Evolutionary conservation across 805 yeast species (phyloP), one percentile per base, ranked within the genome.

Genomic region (Saturnispora sanitii): DNA sequence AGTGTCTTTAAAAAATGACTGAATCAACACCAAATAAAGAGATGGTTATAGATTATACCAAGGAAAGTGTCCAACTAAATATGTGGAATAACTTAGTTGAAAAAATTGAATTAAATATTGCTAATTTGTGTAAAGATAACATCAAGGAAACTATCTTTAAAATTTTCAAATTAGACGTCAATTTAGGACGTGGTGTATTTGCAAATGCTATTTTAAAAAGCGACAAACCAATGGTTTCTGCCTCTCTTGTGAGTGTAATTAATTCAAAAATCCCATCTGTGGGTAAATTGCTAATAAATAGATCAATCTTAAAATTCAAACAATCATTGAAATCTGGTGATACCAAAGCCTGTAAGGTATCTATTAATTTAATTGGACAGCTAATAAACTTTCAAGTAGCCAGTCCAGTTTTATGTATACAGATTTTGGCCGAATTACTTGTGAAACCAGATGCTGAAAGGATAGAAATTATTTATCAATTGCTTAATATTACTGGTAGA

Each of bases 221-320:
- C 0, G 82, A 76, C 50, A 51, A 65, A 0, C 58, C 73, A 0
- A 67, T 70, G 1, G 78, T 71, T 49, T 75, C 87, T 0, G 62
- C 82, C 1, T 6, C 30, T 6, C 50, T 86, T 27, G 67, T 73
- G 0, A 67, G 79, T 2, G 67, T 79, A 1, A 38, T 86, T 9
- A 81, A 82, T 56, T 70, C 82, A 4, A 74, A 79, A 48, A 55
- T 83, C 3, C 92, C 94, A 0, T 71, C 71, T 27, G 60, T 84
- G 15, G 95, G 94, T 2, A 70, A 70, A 42, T 55, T 79, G 4
- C 46, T 82, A 25, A 55, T 69, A 0, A 52, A 67, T 7, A 64
- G 92, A 45, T 57, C 79, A 21, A 62, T 81, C 1, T 50, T 77
- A 3, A 77, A 69, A 42, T 83, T 84, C 58, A 68, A 78, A 34